Conservation (phyloP, 495 filamentous ascomycete genomes). For the Lasiosphaeria miniovina region DNA sequence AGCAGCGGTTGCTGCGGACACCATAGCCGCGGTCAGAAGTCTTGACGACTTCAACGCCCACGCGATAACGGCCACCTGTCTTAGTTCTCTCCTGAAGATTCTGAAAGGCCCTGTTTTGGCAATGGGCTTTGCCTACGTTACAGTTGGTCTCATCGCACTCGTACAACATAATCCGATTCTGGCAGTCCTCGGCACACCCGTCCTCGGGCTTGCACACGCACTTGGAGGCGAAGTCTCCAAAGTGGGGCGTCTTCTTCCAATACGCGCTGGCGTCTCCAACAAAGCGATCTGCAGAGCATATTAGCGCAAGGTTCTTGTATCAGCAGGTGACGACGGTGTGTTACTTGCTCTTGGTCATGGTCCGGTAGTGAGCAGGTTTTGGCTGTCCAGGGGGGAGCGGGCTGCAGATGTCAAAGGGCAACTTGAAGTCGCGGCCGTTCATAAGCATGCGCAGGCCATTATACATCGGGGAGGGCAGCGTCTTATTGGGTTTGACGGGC, state of each 20-base stretch:
- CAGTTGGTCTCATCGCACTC: constrained; percentile 94
- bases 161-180: constrained; percentile 94
- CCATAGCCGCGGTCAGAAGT: constrained; percentile 86
- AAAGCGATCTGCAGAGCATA: constrained; percentile 66
- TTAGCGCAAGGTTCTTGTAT: constrained; percentile 1
- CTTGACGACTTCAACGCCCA: constrained; percentile 92
- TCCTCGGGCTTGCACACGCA: constrained; percentile 77
- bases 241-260: constrained; percentile 76
- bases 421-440: constrained; percentile 71
- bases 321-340: background rate
- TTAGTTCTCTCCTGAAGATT: constrained; percentile 73
- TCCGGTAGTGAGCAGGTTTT: constrained; percentile 86
- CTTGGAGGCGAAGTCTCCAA: constrained; percentile 66
- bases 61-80: constrained; percentile 75
- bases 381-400: constrained; percentile 81
- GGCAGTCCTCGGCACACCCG: constrained; percentile 84
- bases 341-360: constrained; percentile 74
- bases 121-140: constrained; percentile 63
- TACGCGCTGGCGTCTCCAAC: constrained; percentile 80
- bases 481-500: constrained; percentile 40
- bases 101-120: constrained; percentile 84
- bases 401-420: constrained; percentile 86
- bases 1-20: constrained; percentile 83
- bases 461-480: constrained; percentile 42
- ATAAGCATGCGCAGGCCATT: constrained; percentile 55